These are phyloP conservation scores for Pythium dissotocum DNA, from an alignment of 352 stramenopile species.

Conservation along the genomic window DNA sequence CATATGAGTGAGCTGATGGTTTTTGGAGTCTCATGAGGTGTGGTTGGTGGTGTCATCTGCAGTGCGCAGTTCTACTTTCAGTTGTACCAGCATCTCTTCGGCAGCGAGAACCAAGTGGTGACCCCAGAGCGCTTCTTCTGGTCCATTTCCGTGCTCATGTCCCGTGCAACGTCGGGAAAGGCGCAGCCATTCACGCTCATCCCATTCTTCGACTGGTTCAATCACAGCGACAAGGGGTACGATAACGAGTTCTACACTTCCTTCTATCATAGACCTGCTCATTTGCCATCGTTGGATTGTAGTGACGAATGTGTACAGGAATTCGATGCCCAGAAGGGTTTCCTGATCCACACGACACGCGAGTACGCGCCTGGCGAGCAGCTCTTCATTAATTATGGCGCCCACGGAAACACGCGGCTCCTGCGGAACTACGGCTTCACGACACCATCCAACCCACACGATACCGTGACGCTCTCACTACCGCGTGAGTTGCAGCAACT, in stretches of 20 bases:
- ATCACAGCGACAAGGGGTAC: slow-evolving; percentile 66
- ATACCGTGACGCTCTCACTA: slow-evolving; percentile 45
- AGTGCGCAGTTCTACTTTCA: slow-evolving; percentile 66
- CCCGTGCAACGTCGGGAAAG: slow-evolving; percentile 69
- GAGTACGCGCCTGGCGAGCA: slow-evolving; percentile 63
- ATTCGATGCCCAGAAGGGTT: slow-evolving; percentile 57
- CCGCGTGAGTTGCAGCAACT: slow-evolving; percentile 40
- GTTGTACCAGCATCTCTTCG: slow-evolving; percentile 76
- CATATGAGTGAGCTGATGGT: too few relatives aligned
- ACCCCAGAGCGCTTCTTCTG: slow-evolving; percentile 72
- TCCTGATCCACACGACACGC: slow-evolving; percentile 62
- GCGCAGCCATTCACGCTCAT: slow-evolving; percentile 81
- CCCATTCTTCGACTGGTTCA: slow-evolving; percentile 89
- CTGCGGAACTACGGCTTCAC: slow-evolving; percentile 86
- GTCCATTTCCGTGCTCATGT: slow-evolving; percentile 81
- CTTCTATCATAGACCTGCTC: not conserved
- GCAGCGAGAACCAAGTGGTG: slow-evolving; percentile 49
- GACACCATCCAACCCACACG: slow-evolving; percentile 40
- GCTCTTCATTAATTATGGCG: slow-evolving; percentile 82
- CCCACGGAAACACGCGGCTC: slow-evolving; percentile 62
- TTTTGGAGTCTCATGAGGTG: not conserved
- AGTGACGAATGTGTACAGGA: slow-evolving; percentile 69
- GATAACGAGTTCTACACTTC: not conserved
- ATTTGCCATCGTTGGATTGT: not conserved
- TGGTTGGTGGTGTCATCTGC: not conserved